These are phyloP conservation scores for Bruguiera gymnorhiza DNA, from an alignment of 345 rosid species.

Conservation along the genomic window DNA sequence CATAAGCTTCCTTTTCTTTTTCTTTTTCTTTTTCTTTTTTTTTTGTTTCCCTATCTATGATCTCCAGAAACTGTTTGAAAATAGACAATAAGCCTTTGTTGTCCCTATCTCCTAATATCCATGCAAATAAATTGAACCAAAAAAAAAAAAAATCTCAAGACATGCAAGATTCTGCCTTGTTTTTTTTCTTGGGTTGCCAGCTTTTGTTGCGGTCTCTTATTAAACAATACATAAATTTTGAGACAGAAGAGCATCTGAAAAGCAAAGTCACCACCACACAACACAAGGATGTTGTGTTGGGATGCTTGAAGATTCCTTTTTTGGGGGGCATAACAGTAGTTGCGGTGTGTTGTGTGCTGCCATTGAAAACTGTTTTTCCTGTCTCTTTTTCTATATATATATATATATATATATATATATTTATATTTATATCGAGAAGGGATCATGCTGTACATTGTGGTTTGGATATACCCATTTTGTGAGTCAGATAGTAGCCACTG, in stretches of 20 bases:
- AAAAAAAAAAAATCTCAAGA: background rate
- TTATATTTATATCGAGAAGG: no score
- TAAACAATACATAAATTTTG: background rate
- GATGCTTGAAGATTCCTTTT: constrained; percentile 4
- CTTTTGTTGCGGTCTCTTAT: constrained; percentile 12
- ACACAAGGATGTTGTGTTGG: constrained; percentile 27
- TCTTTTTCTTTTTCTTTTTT: background rate
- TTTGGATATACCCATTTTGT: constrained; percentile 3
- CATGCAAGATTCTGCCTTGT: constrained; percentile 18
- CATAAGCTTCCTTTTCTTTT: constrained; percentile 36
- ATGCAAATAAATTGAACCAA: constrained; percentile 28
- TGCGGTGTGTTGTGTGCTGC: constrained; percentile 11
- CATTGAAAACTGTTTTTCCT: background rate
- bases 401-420: background rate
- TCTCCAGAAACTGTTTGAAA: constrained; percentile 7
- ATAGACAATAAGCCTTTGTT: background rate
- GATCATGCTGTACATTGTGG: background rate
- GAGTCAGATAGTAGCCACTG: constrained; percentile 1
- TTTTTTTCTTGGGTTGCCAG: constrained; percentile 29
- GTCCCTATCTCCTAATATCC: constrained; percentile 21
- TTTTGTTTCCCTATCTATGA: background rate
- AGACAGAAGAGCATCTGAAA: constrained; percentile 11
- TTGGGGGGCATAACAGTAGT: constrained; percentile 13
- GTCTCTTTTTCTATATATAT: no score
- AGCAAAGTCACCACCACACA: constrained; percentile 6